Evolutionary conservation across 208 protist genomes (phyloP).

Genomic region (Blastocrithidia nonstop): DNA sequence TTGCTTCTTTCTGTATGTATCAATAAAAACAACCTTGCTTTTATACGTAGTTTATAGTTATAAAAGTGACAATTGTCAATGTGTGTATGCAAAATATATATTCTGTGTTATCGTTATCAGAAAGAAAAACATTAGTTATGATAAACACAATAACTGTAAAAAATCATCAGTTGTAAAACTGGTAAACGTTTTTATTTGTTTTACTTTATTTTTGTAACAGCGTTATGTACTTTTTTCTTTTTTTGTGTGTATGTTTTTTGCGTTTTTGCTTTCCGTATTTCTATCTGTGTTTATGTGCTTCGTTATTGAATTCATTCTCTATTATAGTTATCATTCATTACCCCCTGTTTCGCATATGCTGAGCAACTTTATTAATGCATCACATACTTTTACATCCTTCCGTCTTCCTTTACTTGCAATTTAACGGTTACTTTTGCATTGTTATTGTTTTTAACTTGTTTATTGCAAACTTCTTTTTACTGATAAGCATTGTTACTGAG

Average conservation of each 20-base stretch:
- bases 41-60: background rate
- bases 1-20: background rate
- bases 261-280: background rate
- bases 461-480: background rate
- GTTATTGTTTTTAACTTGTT: background rate
- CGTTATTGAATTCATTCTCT: background rate
- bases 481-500: background rate
- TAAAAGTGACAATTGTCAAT: background rate
- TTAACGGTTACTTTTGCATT: conserved; percentile 1
- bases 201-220: background rate
- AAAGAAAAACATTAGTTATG: background rate
- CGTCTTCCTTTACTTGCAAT: background rate
- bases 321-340: background rate
- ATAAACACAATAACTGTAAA: background rate
- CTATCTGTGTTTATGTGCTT: background rate
- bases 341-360: background rate
- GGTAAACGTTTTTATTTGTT: background rate
- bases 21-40: background rate
- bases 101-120: background rate
- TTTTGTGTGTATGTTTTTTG: background rate
- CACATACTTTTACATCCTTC: background rate
- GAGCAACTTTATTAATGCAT: background rate
- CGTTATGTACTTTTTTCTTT: conserved; percentile 4
- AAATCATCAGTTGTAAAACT: background rate
- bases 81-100: background rate